Conservation (phyloP, 176 grass and related monocot species). For the Carex kokanica region DNA sequence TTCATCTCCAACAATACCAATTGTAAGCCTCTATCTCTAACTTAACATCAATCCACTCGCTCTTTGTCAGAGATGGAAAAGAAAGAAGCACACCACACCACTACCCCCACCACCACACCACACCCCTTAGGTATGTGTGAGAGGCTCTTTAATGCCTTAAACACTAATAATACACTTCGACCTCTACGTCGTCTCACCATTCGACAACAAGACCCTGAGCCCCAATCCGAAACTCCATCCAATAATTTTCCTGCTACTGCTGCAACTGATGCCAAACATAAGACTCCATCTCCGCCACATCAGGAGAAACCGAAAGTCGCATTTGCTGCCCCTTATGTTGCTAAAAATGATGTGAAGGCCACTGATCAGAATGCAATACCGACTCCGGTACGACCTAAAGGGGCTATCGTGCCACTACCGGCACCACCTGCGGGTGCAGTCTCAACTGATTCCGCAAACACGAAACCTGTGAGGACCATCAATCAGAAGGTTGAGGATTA, state of each 20-base stretch:
- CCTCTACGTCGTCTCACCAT: slow-evolving; percentile 26
- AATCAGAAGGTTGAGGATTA: slow-evolving; percentile 37
- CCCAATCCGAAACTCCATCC: neutral
- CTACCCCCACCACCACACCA: neutral
- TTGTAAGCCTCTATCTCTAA: neutral
- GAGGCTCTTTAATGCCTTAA: slow-evolving; percentile 37
- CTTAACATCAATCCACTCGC: neutral
- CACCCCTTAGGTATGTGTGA: slow-evolving; percentile 30
- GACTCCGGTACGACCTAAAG: slow-evolving; percentile 4
- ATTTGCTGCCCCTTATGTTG: neutral
- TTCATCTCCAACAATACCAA: neutral
- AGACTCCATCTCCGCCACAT: neutral
- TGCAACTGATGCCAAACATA: neutral
- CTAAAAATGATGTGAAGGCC: neutral
- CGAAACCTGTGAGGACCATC: slow-evolving; percentile 17
- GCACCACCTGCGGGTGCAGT: neutral
- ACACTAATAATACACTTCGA: slow-evolving; percentile 17
- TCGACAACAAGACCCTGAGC: no score
- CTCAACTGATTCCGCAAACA: neutral
- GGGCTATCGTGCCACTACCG: neutral
- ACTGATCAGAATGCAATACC: neutral
- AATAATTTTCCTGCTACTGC: neutral
- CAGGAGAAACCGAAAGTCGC: neutral
- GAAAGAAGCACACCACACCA: neutral
- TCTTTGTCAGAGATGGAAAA: slow-evolving; percentile 10